Base-by-base conservation (phyloP, 2,329 filamentous ascomycete genomes). In the Pseudohalonectria lignicola region DNA sequence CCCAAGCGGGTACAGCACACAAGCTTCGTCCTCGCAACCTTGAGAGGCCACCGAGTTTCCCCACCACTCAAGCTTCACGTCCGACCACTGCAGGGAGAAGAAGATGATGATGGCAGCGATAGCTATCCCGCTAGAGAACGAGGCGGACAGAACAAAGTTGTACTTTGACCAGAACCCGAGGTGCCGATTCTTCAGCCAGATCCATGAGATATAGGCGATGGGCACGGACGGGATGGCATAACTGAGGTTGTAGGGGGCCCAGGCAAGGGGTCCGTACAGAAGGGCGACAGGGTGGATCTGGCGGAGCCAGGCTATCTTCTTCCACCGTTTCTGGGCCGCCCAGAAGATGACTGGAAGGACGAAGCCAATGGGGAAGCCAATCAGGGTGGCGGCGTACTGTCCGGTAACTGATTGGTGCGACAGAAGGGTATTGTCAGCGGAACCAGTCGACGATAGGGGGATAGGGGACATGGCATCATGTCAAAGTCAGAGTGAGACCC, bases 101-200 rank as follows among this genome's bases (percentile, higher is more conserved):
- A 74, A 71, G 43, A 74, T 69, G 45, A 74, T 54, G 43, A 74
- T 62, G 37, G 57, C 68, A 0, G 67, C 53, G 34, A 74, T 62
- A 38, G 69, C 68, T 30, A 73, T 63, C 21, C 62, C 68, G 18
- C 62, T 63, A 16, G 61, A 67, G 51, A 69, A 66, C 12, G 67
- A 61, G 13, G 69, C 66, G 7, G 69, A 69, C 18, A 71, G 57
- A 31, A 71, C 66, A 47, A 69, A 72, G 47, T 70, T 42, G 39
- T 37, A 47, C 29, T 48, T 50, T 21, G 46, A 45, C 52, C 51
- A 54, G 18, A 51, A 40, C 13, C 39, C 45, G 25, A 48, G n/a
- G 34, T 45, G 46, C 19, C 45, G 29, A 16, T 43, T 55, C 40
- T 61, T 61, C 39, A 67, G 41, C 41, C 55, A 66, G 18, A 64